Percentiles rank a stretch among this genome's conserved stretches.
phyloP scores from a whole-genome alignment of 345 rosid genomes.

The Dimocarpus longan region DNA sequence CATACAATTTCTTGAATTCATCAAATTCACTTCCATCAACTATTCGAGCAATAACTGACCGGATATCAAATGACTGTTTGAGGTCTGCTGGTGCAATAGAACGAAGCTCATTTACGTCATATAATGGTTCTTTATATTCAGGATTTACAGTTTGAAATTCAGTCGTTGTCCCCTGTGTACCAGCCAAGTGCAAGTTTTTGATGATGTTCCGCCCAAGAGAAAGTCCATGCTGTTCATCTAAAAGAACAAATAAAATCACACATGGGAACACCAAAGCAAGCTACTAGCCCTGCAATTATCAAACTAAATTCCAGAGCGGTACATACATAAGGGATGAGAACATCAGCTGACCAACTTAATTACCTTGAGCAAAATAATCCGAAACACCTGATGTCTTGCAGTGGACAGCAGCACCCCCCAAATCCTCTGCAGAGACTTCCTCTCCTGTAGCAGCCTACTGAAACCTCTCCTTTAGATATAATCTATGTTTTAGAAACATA shows the following conservation, averaged over 20 bases:
- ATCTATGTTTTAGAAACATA: conserved; percentile 9
- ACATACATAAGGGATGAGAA: conserved; percentile 8
- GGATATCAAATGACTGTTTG: conserved; percentile 87
- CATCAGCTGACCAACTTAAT: not conserved
- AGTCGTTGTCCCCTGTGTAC: conserved; percentile 42
- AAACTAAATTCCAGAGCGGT: conserved; percentile 25
- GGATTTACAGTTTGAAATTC: conserved; percentile 38
- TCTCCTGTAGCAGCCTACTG: conserved; percentile 98
- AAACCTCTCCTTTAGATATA: conserved; percentile 42
- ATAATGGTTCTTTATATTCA: conserved; percentile 70
- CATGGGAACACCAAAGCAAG: conserved; percentile 8
- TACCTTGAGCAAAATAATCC: conserved; percentile 98
- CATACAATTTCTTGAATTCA: conserved; percentile 95
- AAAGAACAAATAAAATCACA: conserved; percentile 24
- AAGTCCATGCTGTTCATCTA: conserved; percentile 95
- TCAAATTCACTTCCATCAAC: conserved; percentile 97
- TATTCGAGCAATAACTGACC: conserved; percentile 87
- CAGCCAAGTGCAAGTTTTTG: conserved; percentile 93
- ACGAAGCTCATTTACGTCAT: conserved; percentile 78
- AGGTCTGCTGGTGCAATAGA: conserved; percentile 92
- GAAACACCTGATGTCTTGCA: conserved; percentile 95
- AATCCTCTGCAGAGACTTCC: conserved; percentile 91
- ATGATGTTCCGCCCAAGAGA: conserved; percentile 88
- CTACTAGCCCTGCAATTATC: conserved; percentile 17
- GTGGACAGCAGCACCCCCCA: conserved; percentile 89